These are phyloP conservation scores for Aspergillus ruber DNA, from an alignment of 2,329 filamentous ascomycete genomes.

Conservation along the genomic window DNA sequence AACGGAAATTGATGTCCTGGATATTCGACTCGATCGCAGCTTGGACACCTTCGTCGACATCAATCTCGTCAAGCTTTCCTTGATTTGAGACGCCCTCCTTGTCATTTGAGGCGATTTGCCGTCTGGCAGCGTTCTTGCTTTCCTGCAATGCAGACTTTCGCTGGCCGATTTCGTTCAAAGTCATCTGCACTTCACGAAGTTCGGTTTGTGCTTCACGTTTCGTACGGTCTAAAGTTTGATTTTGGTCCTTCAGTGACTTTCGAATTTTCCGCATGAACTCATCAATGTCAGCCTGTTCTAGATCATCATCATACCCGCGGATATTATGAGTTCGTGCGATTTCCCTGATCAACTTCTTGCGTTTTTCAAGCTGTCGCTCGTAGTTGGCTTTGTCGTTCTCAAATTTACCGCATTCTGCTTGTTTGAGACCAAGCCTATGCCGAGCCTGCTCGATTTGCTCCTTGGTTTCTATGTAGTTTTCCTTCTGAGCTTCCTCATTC, in stretches of 20 bases:
- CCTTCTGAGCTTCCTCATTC: conserved; percentile 57
- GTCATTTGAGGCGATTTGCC: conserved; percentile 68
- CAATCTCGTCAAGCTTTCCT: conserved; percentile 62
- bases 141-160: conserved; percentile 66
- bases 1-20: conserved; percentile 58
- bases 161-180: conserved; percentile 67
- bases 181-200: conserved; percentile 63
- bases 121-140: conserved; percentile 65
- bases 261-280: conserved; percentile 73
- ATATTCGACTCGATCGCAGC: conserved; percentile 69
- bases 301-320: conserved; percentile 72
- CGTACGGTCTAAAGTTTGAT: conserved; percentile 66
- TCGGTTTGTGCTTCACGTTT: conserved; percentile 69
- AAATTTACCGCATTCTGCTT: conserved; percentile 58
- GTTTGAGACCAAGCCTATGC: conserved; percentile 32
- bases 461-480: conserved; percentile 60
- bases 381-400: conserved; percentile 83
- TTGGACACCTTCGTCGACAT: conserved; percentile 78
- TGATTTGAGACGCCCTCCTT: conserved; percentile 62
- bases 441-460: conserved; percentile 45
- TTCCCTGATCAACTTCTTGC: conserved; percentile 69
- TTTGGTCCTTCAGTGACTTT: conserved; percentile 71
- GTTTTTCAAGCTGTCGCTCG: conserved; percentile 67
- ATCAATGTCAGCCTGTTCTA: conserved; percentile 66
- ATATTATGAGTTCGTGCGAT: conserved; percentile 71